Evolutionary conservation across 768 basidiomycete species (phyloP).

Genomic region (Lentinus tigrinus): DNA sequence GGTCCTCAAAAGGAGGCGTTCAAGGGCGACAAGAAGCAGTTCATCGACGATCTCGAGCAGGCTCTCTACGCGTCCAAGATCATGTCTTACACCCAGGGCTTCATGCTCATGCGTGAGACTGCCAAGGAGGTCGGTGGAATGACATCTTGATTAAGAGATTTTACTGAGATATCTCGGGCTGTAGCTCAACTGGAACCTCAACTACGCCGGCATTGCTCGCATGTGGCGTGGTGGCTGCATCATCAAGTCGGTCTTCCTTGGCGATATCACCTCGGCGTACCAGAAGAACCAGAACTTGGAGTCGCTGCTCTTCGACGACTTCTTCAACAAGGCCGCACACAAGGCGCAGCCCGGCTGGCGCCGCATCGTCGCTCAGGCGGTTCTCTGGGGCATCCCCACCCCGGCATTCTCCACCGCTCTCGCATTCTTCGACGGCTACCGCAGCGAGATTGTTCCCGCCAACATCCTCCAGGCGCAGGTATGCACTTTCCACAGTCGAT

Average conservation of each 20-base stretch:
- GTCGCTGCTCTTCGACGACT: conserved; percentile 92
- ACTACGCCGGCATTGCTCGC: conserved; percentile 95
- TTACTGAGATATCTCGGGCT: background rate
- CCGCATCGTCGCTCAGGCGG: conserved; percentile 92
- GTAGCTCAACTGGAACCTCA: conserved; percentile 84
- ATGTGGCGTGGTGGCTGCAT: conserved; percentile 99
- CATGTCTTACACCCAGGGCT: conserved; percentile 99
- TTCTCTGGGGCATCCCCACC: conserved; percentile 96
- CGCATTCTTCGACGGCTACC: conserved; percentile 98
- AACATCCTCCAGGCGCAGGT: conserved; percentile 95
- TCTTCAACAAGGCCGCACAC: conserved; percentile 96
- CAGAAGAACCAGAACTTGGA: conserved; percentile 81
- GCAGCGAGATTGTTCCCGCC: conserved; percentile 91
- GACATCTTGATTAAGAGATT: background rate
- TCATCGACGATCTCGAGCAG: conserved; percentile 99
- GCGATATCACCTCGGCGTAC: conserved; percentile 91
- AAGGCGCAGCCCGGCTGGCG: conserved; percentile 98
- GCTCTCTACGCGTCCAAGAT: conserved; percentile 99
- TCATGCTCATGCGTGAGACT: conserved; percentile 99
- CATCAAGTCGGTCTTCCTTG: conserved; percentile 92
- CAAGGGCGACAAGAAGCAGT: conserved; percentile 97
- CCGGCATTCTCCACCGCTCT: conserved; percentile 98
- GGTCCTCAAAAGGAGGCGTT: conserved; percentile 93
- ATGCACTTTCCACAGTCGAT: conserved; percentile 9
- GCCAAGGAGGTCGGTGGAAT: conserved; percentile 75